Evolutionary conservation across 768 basidiomycete species (phyloP), one percentile per base, ranked within the genome.

Genomic region (Lactifluus volemus): DNA sequence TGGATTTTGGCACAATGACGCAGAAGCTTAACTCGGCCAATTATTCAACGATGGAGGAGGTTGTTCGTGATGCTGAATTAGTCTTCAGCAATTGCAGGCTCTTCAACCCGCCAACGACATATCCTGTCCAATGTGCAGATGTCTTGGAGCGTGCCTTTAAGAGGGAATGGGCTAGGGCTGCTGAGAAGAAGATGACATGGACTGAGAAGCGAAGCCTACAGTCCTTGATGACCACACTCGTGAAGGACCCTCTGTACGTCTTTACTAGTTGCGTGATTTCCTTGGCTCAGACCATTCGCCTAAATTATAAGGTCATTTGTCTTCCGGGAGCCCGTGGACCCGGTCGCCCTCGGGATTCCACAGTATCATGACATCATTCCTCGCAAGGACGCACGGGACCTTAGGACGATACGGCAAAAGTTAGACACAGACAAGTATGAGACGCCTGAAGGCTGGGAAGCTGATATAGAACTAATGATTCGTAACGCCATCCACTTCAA

Each of bases 401-500:
- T 98, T 57, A 75, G 78, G 63, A 87, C 86, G 53, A 95, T 98
- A 68, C 82, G 86, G 63, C 78, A 79, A 68, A 92, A 88, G 71
- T 77, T 98, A 60, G 89, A 92, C 60, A 75, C 74, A 38, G 92
- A 93, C 75, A 88, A 86, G 72, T 95, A 95, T 71, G 84, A 87
- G 36, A 81, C 84, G 3, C 72, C 84, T 54, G 88, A 89, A 49
- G 84, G 83, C 2, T 85, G 96, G 68, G 88, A 91, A 69, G 87
- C 84, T 2, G 96, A 98, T 70, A 73, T 95, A 56, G 82, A 87
- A 48, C 79, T 95, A 47, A 96, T 98, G 93, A 73, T 92, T 60
- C 75, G 82, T 61, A 98, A 98, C 69, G 92, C 95, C 15, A 81
- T 89, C 71, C 82, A 79, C 55, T 98, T 97, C 79, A 98, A 98